These are phyloP conservation scores for Elaeis guineensis DNA, from an alignment of 176 grass and related monocot species.

Conservation along the genomic window DNA sequence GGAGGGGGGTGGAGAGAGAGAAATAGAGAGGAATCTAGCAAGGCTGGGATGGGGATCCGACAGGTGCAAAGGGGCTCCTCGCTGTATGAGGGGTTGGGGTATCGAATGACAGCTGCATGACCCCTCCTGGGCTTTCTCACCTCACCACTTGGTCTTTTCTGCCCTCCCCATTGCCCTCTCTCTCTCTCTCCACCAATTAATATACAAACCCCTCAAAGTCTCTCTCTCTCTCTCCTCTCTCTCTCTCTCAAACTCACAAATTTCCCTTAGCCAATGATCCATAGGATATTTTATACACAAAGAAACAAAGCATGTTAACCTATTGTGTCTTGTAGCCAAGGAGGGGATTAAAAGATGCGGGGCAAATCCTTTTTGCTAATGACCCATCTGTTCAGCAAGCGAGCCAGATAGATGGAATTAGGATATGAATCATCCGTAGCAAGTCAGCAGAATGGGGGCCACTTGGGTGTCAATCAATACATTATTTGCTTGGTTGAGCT, in stretches of 20 bases:
- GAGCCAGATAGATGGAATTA: slow-evolving; percentile 38
- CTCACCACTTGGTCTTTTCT: slow-evolving; percentile 4
- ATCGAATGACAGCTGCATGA: slow-evolving; percentile 65
- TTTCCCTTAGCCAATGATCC: not conserved
- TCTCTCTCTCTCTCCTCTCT: not conserved
- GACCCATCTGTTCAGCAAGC: slow-evolving; percentile 29
- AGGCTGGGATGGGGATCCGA: slow-evolving; percentile 14
- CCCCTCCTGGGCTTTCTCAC: slow-evolving; percentile 1
- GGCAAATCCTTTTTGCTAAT: slow-evolving; percentile 18
- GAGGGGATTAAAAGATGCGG: too few species aligned
- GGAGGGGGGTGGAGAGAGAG: not conserved
- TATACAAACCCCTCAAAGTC: not conserved
- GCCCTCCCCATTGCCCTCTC: slow-evolving; percentile 10
- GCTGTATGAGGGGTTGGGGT: slow-evolving; percentile 23
- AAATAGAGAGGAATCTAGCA: slow-evolving; percentile 12
- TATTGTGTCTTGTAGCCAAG: too few species aligned
- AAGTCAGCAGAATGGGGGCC: not conserved
- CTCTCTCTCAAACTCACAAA: not conserved
- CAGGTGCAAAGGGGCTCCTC: slow-evolving; percentile 10
- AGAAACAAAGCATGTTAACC: too few species aligned
- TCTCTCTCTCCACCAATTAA: not conserved
- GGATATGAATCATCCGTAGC: slow-evolving; percentile 13
- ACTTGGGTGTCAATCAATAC: slow-evolving; percentile 11
- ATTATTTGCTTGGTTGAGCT: not conserved
- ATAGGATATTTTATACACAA: too few species aligned